phyloP scores from a whole-genome alignment of 805 yeast genomes.

The Ogataea haglerorum region DNA sequence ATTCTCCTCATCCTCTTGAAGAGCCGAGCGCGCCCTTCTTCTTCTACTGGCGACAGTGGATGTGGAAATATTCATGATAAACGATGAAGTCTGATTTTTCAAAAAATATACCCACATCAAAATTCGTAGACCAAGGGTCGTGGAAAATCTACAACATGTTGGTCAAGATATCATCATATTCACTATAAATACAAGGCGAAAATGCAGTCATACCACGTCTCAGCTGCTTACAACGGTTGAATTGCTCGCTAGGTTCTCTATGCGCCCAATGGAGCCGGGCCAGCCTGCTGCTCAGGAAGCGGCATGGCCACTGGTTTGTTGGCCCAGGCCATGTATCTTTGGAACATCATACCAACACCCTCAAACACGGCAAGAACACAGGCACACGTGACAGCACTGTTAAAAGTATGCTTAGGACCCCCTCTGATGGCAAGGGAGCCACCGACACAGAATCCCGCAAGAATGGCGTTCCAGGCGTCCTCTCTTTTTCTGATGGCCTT shows the following conservation, averaged over 20 bases:
- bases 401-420: slow-evolving; percentile 95
- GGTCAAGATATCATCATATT: slow-evolving; percentile 5
- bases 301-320: slow-evolving; percentile 70
- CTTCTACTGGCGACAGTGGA: slow-evolving; percentile 84
- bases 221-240: not conserved
- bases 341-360: slow-evolving; percentile 97
- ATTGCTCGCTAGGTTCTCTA: slow-evolving; percentile 3
- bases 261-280: slow-evolving; percentile 26
- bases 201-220: slow-evolving; percentile 5
- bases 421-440: slow-evolving; percentile 98
- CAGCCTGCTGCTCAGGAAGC: slow-evolving; percentile 41
- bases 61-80: slow-evolving; percentile 77
- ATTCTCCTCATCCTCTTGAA: slow-evolving; percentile 85
- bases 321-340: slow-evolving; percentile 80
- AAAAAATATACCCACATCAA: not conserved
- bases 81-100: not conserved
- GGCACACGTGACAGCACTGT: slow-evolving; percentile 96
- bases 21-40: slow-evolving; percentile 57
- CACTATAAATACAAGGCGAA: slow-evolving; percentile 11
- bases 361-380: slow-evolving; percentile 94
- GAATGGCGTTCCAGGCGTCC: slow-evolving; percentile 97
- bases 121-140: not conserved
- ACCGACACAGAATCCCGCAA: slow-evolving; percentile 97
- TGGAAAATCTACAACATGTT: slow-evolving; percentile 1
- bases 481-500: slow-evolving; percentile 96